A percentile compares a stretch with the other conserved stretches of the same genome.
Evolutionary conservation across 805 yeast species (phyloP).

Genomic region (Pichia sporocuriosa): DNA sequence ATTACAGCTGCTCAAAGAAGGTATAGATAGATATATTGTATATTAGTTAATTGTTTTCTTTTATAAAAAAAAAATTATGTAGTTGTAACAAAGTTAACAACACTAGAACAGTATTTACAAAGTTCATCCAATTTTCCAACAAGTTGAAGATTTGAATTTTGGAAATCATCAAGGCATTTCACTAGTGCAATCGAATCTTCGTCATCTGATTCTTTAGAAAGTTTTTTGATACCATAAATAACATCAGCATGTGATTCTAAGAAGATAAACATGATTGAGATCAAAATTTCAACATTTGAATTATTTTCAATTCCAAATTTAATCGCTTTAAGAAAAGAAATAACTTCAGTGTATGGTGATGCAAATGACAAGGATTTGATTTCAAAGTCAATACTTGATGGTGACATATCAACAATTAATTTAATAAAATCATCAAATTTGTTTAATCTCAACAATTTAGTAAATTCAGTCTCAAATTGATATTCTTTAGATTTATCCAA

Average conservation of each 20-base stretch:
- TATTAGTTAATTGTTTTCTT: not conserved
- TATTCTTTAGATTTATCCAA: conserved; percentile 32
- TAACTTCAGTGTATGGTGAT: conserved; percentile 63
- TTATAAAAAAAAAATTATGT: conserved; percentile 20
- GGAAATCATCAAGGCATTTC: conserved; percentile 45
- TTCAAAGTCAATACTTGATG: conserved; percentile 78
- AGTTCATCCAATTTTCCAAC: conserved; percentile 54
- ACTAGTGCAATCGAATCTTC: conserved; percentile 30
- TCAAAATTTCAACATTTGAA: conserved; percentile 65
- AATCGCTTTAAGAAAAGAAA: conserved; percentile 61
- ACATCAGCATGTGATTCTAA: conserved; percentile 80
- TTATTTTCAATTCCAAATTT: conserved; percentile 50
- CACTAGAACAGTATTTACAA: conserved; percentile 77
- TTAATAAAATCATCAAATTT: conserved; percentile 47
- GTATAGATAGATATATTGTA: not conserved
- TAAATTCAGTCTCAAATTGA: conserved; percentile 69
- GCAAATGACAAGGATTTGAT: conserved; percentile 66
- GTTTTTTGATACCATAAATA: conserved; percentile 30
- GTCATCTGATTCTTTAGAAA: conserved; percentile 12
- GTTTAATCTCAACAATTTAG: conserved; percentile 54
- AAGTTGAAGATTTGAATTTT: conserved; percentile 31
- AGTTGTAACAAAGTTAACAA: conserved; percentile 51
- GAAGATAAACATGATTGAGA: conserved; percentile 73
- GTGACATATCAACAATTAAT: conserved; percentile 55
- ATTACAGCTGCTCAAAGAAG: conserved; percentile 43